Evolutionary conservation across 345 rosid genomes (phyloP).

Genomic region (Brassica rapa): DNA sequence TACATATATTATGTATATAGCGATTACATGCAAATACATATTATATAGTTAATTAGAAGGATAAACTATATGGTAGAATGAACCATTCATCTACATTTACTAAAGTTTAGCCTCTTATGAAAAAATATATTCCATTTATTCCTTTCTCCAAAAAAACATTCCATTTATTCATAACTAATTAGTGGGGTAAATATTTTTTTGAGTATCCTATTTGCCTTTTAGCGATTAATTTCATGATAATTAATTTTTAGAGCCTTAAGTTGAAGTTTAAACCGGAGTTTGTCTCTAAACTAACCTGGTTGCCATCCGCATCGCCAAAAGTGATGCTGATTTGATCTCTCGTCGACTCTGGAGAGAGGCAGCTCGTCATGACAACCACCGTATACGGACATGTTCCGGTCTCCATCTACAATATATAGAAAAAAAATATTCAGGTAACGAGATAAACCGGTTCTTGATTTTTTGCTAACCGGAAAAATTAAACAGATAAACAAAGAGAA

Average conservation of each 20-base stretch:
- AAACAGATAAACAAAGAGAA: slow-evolving; percentile 1
- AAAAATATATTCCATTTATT: neutral
- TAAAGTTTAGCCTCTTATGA: neutral
- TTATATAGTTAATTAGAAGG: neutral
- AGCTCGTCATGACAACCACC: slow-evolving; percentile 61
- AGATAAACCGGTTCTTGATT: neutral
- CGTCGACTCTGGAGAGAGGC: slow-evolving; percentile 55
- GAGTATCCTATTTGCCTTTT: neutral
- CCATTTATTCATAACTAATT: neutral
- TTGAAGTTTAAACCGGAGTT: too few relatives aligned
- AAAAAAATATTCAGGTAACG: neutral
- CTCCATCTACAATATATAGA: slow-evolving; percentile 36
- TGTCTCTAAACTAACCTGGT: slow-evolving; percentile 43
- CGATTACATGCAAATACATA: neutral
- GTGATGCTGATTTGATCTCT: slow-evolving; percentile 74
- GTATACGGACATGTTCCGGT: slow-evolving; percentile 58
- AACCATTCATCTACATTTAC: neutral
- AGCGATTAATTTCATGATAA: neutral
- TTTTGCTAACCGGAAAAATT: neutral
- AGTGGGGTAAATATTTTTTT: neutral
- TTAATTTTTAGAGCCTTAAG: too few relatives aligned
- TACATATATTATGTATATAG: neutral
- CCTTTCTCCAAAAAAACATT: neutral
- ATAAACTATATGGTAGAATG: neutral
- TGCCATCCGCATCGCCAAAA: slow-evolving; percentile 78